Evolutionary conservation across 192 early-diverging fungal species (phyloP), one percentile per base, ranked within the genome.

Genomic region (Allomyces macrogynus): DNA sequence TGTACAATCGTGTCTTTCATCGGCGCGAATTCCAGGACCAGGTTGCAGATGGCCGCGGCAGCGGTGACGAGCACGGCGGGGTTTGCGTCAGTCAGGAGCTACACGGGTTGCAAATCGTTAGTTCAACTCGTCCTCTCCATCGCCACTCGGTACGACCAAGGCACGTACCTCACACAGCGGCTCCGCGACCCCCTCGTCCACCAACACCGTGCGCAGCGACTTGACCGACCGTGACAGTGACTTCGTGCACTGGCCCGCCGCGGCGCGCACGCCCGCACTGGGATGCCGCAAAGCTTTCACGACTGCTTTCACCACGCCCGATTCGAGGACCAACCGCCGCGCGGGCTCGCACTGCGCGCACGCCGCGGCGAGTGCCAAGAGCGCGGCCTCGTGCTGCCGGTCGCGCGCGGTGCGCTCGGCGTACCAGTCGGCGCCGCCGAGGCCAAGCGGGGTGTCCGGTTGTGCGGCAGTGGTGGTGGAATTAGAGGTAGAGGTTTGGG

Each of bases 21-120:
- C 0, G 90, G 88, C 12, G 86, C 85, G 63, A 93, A 88, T 61
- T 90, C 89, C 23, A 93, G 68, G 7, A 88, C 85, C 57, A 93
- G 78, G 63, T 93, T 93, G 72, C 91, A 91, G 1, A 93, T 67
- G 0, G 86, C 84, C 7, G 86, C 91, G 49, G 80, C 84, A 5
- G 88, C 89, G 14, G 75, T 77, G 26, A 80, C 76, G 44, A 84
- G 81, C 0, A 90, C 86, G 10, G 78, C 74, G 4, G 73, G 68
- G 54, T 78, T 79, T 27, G 75, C 70, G 71, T 89, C 87, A 8
- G 74, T 69, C 18, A 91, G 71, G 1, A 91, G 67, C 72, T 77
- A 62, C 4, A 43, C 60, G 63, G 65, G 18, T 23, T 23, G 44
- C 24, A 14, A 23, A 40, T 66, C 18, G 63, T 43, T 23, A 67